A percentile compares a stretch with the other conserved stretches of the same genome.
Evolutionary conservation across 139 green algal species (phyloP).

Genomic region (Tetradesmus obliquus): DNA sequence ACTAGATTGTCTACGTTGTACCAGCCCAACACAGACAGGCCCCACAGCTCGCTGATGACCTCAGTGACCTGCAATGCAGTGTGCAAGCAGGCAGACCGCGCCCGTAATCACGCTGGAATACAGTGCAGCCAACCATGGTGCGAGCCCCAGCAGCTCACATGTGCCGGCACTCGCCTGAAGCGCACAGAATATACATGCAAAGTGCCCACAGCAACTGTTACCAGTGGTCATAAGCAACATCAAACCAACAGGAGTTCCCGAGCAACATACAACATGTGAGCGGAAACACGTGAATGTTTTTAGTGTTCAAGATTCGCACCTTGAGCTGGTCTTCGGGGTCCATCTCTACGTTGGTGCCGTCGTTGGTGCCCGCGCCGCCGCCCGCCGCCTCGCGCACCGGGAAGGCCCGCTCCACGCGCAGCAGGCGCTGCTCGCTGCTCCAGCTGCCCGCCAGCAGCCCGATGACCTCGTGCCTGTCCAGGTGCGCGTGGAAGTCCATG

Average conservation of each 20-base stretch:
- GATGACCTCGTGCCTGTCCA: conserved; percentile 75
- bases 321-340: conserved; percentile 71
- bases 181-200: not conserved
- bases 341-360: conserved; percentile 80
- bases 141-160: not conserved
- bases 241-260: too few species aligned
- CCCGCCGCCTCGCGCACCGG: conserved; percentile 46
- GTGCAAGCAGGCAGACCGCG: not conserved
- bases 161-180: not conserved
- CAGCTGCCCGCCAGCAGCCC: conserved; percentile 77
- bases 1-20: too few species aligned
- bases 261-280: not conserved
- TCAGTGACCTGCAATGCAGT: not conserved
- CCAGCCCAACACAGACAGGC: too few species aligned
- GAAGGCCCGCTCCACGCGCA: conserved; percentile 53
- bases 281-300: too few species aligned
- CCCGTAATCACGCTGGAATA: too few species aligned
- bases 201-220: not conserved
- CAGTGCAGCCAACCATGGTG: too few species aligned
- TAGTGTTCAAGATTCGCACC: conserved; percentile 16
- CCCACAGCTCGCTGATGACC: too few species aligned
- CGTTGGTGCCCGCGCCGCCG: not conserved
- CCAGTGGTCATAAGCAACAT: not conserved
- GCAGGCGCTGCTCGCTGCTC: conserved; percentile 40
- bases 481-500: conserved; percentile 87